Evolutionary conservation across 1,139 yeast species (phyloP).

Genomic region (Taphrina confusa): DNA sequence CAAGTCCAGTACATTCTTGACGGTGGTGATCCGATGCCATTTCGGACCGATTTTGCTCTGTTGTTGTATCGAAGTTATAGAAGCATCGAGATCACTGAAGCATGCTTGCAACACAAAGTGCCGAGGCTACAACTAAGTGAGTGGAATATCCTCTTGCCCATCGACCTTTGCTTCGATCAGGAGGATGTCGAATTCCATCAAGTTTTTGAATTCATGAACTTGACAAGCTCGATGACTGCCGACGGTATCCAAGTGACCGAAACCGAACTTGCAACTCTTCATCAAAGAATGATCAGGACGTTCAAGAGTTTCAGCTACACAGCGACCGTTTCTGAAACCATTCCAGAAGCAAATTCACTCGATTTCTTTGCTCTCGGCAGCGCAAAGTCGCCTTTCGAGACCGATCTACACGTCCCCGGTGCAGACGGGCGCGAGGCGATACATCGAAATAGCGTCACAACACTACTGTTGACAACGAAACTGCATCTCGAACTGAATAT

Average conservation of each 20-base stretch:
- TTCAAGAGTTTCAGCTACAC: not conserved
- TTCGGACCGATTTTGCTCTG: not conserved
- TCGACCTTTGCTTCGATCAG: not conserved
- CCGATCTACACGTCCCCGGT: not conserved
- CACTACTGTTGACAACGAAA: not conserved
- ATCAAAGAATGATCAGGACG: not conserved
- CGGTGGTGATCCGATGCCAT: not conserved
- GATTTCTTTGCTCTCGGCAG: not conserved
- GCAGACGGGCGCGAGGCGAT: not conserved
- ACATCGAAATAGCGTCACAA: constrained; percentile 3
- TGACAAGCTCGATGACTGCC: not conserved
- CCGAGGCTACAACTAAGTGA: not conserved
- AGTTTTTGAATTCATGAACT: not conserved
- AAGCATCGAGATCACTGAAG: not conserved
- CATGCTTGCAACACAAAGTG: not conserved
- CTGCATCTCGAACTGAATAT: not conserved
- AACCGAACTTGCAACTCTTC: not conserved
- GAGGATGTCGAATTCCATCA: not conserved
- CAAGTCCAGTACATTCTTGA: not conserved
- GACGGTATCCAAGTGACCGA: not conserved
- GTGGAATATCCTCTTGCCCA: constrained; percentile 1
- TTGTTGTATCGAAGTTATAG: not conserved
- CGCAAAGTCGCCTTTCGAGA: not conserved
- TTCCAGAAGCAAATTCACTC: not conserved
- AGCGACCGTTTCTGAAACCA: not conserved